Percentiles rank a stretch among this genome's conserved stretches.
phyloP scores from a whole-genome alignment of 495 filamentous ascomycete genomes.

The Tuber borchii region DNA sequence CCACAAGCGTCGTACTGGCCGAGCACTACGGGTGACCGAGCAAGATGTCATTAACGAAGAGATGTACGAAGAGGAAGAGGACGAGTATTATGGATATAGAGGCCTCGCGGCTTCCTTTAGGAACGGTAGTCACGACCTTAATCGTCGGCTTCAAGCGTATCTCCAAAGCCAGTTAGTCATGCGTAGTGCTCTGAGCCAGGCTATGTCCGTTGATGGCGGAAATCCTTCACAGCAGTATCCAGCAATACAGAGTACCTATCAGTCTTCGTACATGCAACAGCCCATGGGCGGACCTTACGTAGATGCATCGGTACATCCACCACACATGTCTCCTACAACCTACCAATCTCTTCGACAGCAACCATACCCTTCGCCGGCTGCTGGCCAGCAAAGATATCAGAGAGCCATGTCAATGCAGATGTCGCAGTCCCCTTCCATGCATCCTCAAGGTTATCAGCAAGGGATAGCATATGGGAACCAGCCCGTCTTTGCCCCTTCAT shows the following conservation, averaged over 20 bases:
- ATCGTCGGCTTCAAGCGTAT: constrained; percentile 53
- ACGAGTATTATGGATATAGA: constrained; percentile 52
- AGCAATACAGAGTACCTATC: constrained; percentile 47
- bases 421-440: constrained; percentile 35
- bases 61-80: constrained; percentile 97
- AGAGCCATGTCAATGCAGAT: constrained; percentile 39
- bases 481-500: background rate
- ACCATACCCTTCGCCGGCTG: constrained; percentile 29
- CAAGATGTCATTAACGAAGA: constrained; percentile 87
- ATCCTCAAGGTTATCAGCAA: background rate
- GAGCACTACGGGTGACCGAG: constrained; percentile 72
- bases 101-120: constrained; percentile 53
- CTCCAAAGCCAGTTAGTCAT: constrained; percentile 55
- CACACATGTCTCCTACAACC: constrained; percentile 19
- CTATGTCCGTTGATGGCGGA: constrained; percentile 38
- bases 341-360: constrained; percentile 42
- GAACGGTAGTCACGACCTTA: constrained; percentile 52
- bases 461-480: constrained; percentile 5
- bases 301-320: constrained; percentile 14
- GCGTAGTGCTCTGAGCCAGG: constrained; percentile 50
- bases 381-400: constrained; percentile 37
- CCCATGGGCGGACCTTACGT: constrained; percentile 19
- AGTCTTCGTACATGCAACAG: constrained; percentile 13
- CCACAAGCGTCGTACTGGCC: constrained; percentile 82
- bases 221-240: constrained; percentile 48